Conservation (phyloP, 2,329 filamentous ascomycete species). For the Tolypocladium paradoxum region DNA sequence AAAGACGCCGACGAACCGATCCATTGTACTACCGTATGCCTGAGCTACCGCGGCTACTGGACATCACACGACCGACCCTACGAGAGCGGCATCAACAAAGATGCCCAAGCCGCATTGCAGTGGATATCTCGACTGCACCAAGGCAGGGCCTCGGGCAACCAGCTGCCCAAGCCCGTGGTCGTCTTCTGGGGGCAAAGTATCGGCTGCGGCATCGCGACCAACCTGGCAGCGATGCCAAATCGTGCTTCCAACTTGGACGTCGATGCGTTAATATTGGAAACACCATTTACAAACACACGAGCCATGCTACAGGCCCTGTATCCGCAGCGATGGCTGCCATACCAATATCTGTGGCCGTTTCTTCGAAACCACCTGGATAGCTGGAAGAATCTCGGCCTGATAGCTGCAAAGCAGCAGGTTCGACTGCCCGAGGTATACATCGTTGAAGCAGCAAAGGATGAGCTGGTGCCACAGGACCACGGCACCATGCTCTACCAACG, state of each 20-base stretch:
- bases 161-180: slow-evolving; percentile 25
- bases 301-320: slow-evolving; percentile 64
- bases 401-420: slow-evolving; percentile 19
- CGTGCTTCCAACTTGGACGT: slow-evolving; percentile 28
- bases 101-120: slow-evolving; percentile 51
- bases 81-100: slow-evolving; percentile 58
- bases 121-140: slow-evolving; percentile 44
- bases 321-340: slow-evolving; percentile 71
- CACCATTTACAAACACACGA: slow-evolving; percentile 60
- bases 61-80: slow-evolving; percentile 61
- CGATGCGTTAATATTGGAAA: slow-evolving; percentile 56
- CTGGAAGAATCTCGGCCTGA: slow-evolving; percentile 35
- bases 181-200: slow-evolving; percentile 72
- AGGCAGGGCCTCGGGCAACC: slow-evolving; percentile 7
- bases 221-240: slow-evolving; percentile 32
- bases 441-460: slow-evolving; percentile 46
- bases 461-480: slow-evolving; percentile 45
- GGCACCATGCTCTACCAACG: slow-evolving; percentile 32
- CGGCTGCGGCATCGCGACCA: slow-evolving; percentile 60
- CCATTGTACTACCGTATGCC: slow-evolving; percentile 38
- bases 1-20: slow-evolving; percentile 24
- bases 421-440: slow-evolving; percentile 32
- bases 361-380: slow-evolving; percentile 53
- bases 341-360: slow-evolving; percentile 64
- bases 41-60: slow-evolving; percentile 68